These are phyloP conservation scores for Tinospora cordifolia DNA, from an alignment of 164 flowering plant genomes.

Conservation along the genomic window DNA sequence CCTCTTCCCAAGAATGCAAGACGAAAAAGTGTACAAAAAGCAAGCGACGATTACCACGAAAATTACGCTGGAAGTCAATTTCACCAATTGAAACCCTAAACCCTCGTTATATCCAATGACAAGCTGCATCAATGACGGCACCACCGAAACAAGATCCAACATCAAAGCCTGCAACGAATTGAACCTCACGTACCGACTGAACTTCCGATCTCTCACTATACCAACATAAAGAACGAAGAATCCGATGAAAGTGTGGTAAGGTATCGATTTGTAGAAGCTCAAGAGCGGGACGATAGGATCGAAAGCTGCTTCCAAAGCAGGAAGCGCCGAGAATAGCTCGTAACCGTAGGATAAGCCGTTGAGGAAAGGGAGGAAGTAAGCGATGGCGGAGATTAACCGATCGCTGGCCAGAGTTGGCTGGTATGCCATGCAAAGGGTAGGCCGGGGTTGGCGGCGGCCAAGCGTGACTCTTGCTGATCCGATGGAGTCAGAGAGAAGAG, in stretches of 20 bases:
- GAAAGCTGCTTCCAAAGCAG: background rate
- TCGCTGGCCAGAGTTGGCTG: conserved; percentile 5
- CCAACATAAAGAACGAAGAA: conserved; percentile 15
- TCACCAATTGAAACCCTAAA: conserved; percentile 1
- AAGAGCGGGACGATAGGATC: conserved; percentile 9
- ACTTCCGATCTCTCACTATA: conserved; percentile 9
- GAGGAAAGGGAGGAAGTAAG: conserved; percentile 12
- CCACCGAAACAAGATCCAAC: conserved; percentile 11
- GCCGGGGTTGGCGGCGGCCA: background rate
- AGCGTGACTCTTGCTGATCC: background rate
- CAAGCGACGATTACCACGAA: conserved; percentile 3
- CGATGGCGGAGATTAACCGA: conserved; percentile 9
- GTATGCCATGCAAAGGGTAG: background rate
- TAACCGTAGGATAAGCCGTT: conserved; percentile 8
- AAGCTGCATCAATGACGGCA: background rate
- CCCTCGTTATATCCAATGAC: background rate
- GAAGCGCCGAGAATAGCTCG: conserved; percentile 1
- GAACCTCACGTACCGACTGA: conserved; percentile 11
- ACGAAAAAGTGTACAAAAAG: conserved; percentile 1
- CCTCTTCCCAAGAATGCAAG: conserved; percentile 9
- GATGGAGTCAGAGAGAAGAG: background rate
- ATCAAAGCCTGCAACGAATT: conserved; percentile 12
- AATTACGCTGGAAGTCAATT: background rate
- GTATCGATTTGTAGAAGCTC: conserved; percentile 10
- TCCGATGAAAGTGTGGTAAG: background rate